Percentiles rank a stretch among this genome's conserved stretches.
Evolutionary conservation across 441 rosid genomes (phyloP).

Genomic region (Erodium texanum): DNA sequence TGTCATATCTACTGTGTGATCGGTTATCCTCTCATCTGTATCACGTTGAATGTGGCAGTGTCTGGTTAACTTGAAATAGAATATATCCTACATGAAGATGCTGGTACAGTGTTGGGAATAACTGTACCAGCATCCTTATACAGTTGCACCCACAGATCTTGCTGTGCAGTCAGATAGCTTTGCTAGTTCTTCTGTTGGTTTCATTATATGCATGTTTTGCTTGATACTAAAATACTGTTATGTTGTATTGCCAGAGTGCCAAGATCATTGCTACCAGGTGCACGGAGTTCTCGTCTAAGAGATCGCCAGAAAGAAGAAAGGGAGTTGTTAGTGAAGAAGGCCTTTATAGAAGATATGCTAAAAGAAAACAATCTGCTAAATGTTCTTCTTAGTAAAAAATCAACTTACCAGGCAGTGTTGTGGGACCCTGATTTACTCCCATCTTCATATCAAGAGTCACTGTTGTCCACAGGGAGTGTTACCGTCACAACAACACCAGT

Average conservation of each 20-base stretch:
- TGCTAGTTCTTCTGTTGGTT: background rate
- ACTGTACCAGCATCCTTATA: background rate
- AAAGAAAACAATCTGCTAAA: conserved; percentile 55
- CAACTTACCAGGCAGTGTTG: conserved; percentile 38
- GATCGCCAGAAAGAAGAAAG: conserved; percentile 88
- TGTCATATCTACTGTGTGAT: background rate
- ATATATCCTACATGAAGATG: background rate
- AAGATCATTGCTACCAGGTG: conserved; percentile 82
- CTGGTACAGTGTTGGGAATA: too few relatives aligned
- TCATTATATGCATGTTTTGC: conserved; percentile 4
- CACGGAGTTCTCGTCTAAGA: conserved; percentile 89
- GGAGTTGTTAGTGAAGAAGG: conserved; percentile 80
- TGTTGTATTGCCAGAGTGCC: conserved; percentile 66
- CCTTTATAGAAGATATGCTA: conserved; percentile 80
- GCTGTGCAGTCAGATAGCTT: background rate
- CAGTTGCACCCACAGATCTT: background rate
- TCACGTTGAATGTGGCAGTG: background rate
- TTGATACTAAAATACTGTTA: conserved; percentile 6
- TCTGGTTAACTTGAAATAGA: background rate
- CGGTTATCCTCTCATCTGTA: background rate
- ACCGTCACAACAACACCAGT: conserved; percentile 25
- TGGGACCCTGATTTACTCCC: conserved; percentile 90
- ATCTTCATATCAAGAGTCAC: conserved; percentile 43
- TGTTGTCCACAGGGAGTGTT: conserved; percentile 26
- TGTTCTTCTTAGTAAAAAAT: conserved; percentile 47